Conservation (phyloP, 129 eudicot species). For the Escallonia herrerae region DNA sequence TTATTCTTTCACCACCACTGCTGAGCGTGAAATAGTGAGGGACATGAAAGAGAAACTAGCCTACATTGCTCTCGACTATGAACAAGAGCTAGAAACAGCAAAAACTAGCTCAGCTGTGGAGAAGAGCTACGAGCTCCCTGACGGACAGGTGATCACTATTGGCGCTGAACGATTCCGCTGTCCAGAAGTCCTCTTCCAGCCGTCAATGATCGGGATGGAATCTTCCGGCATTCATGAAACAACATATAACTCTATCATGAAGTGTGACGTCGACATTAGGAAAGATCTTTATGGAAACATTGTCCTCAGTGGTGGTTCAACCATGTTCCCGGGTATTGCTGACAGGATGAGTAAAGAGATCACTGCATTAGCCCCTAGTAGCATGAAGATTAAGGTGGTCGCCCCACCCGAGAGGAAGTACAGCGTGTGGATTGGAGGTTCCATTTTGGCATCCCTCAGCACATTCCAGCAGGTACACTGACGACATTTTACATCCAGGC, state of each 20-base stretch:
- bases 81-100: conserved; percentile 62
- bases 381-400: conserved; percentile 80
- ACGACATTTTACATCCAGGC: too few species aligned
- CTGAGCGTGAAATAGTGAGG: conserved; percentile 72
- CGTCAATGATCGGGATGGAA: conserved; percentile 70
- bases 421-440: conserved; percentile 60
- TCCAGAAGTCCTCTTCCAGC: conserved; percentile 67
- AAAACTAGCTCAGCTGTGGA: conserved; percentile 66
- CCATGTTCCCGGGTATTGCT: conserved; percentile 76
- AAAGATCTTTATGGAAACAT: conserved; percentile 74
- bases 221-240: conserved; percentile 66
- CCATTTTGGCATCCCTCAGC: conserved; percentile 68
- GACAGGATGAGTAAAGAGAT: conserved; percentile 77
- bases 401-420: conserved; percentile 82
- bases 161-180: conserved; percentile 67
- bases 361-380: conserved; percentile 71
- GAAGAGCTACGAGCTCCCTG: conserved; percentile 63
- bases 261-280: conserved; percentile 75
- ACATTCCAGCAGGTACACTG: conserved; percentile 71
- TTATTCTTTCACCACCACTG: conserved; percentile 58
- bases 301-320: conserved; percentile 72
- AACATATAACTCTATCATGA: conserved; percentile 61
- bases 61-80: conserved; percentile 63
- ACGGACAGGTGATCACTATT: conserved; percentile 73
- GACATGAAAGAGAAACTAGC: conserved; percentile 64